A percentile compares a stretch with the other conserved stretches of the same genome.
phyloP scores from a whole-genome alignment of 331 rosid genomes.

The Prunus yedoensis region DNA sequence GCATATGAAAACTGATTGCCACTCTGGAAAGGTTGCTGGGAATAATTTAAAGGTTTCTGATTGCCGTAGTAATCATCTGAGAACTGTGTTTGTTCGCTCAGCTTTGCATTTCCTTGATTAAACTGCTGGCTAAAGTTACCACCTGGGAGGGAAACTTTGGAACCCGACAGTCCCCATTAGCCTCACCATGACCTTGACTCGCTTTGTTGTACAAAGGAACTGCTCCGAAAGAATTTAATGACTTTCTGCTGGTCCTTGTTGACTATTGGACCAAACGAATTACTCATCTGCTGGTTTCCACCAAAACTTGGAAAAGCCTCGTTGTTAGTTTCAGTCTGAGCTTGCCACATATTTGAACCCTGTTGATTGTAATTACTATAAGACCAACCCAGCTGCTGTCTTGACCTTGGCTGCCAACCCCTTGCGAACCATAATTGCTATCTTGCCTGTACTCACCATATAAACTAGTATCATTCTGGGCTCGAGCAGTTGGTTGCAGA shows the following conservation, averaged over 20 bases:
- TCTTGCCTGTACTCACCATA: too few species aligned
- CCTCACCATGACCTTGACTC: slow-evolving; percentile 42
- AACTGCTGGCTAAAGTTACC: slow-evolving; percentile 48
- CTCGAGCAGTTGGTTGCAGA: too few species aligned
- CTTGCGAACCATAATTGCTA: too few species aligned
- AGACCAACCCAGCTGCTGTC: too few species aligned
- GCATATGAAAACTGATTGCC: slow-evolving; percentile 56
- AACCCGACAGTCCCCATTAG: slow-evolving; percentile 50
- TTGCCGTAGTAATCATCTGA: slow-evolving; percentile 51
- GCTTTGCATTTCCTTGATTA: slow-evolving; percentile 40
- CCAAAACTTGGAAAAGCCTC: slow-evolving; percentile 33
- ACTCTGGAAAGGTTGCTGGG: slow-evolving; percentile 55
- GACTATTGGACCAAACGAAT: slow-evolving; percentile 44
- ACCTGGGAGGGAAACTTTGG: slow-evolving; percentile 38
- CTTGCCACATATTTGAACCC: too few species aligned
- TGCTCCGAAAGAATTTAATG: slow-evolving; percentile 50
- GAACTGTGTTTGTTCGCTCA: slow-evolving; percentile 40
- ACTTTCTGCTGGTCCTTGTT: slow-evolving; percentile 48
- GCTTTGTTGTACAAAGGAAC: slow-evolving; percentile 44
- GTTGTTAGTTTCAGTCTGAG: slow-evolving; percentile 30
- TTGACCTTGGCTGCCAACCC: too few species aligned
- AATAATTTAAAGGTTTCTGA: slow-evolving; percentile 41
- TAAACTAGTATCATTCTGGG: too few species aligned
- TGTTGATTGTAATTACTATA: too few species aligned
- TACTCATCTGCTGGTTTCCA: slow-evolving; percentile 47